Evolutionary conservation across 768 basidiomycete species (phyloP).

Genomic region (Mycena vulgaris): DNA sequence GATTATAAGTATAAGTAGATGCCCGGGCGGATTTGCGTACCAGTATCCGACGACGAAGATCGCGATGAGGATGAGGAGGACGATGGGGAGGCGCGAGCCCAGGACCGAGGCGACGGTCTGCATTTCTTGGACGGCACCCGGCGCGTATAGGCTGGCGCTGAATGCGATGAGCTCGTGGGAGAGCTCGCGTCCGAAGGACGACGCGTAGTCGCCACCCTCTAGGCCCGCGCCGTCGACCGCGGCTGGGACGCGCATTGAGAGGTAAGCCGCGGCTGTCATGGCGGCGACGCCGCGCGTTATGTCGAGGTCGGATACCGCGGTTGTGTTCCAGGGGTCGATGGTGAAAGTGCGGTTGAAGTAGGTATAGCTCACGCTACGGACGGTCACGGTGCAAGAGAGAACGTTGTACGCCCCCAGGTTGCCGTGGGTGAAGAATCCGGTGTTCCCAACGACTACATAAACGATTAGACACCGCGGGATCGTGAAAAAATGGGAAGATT

Average conservation of each 20-base stretch:
- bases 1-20: neutral
- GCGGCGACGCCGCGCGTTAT: slow-evolving; percentile 25
- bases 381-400: slow-evolving; percentile 33
- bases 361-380: slow-evolving; percentile 31
- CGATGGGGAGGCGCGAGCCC: slow-evolving; percentile 16
- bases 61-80: slow-evolving; percentile 11
- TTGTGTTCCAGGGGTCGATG: slow-evolving; percentile 24
- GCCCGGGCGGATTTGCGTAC: neutral
- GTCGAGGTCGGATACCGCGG: slow-evolving; percentile 17
- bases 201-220: slow-evolving; percentile 10
- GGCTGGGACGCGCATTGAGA: slow-evolving; percentile 24
- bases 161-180: slow-evolving; percentile 36
- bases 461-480: too few species aligned
- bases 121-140: neutral
- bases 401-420: slow-evolving; percentile 24
- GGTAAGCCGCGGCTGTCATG: slow-evolving; percentile 20
- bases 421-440: slow-evolving; percentile 35
- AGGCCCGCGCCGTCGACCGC: slow-evolving; percentile 33
- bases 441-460: slow-evolving; percentile 24
- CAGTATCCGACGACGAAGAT: slow-evolving; percentile 21
- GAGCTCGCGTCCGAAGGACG: slow-evolving; percentile 30
- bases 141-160: slow-evolving; percentile 15
- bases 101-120: slow-evolving; percentile 18
- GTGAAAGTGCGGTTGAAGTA: slow-evolving; percentile 35
- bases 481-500: neutral